These are phyloP conservation scores for Choiromyces venosus DNA, from an alignment of 495 filamentous ascomycete species.

Conservation along the genomic window DNA sequence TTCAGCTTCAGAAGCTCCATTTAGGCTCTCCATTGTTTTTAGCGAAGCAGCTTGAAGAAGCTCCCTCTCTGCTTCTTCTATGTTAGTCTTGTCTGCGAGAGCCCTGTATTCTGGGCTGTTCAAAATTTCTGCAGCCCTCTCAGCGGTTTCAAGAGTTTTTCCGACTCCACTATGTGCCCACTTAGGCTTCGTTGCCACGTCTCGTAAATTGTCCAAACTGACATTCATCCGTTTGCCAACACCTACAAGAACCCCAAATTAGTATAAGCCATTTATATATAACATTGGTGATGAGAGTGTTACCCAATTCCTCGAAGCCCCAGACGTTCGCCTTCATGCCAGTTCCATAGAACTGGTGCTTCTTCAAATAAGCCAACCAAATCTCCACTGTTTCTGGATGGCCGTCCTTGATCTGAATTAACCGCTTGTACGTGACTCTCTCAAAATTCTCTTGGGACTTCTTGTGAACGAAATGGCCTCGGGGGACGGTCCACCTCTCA, in stretches of 20 bases:
- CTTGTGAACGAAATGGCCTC: constrained; percentile 85
- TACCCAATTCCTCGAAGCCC: constrained; percentile 71
- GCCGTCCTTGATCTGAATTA: constrained; percentile 92
- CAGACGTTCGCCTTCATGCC: constrained; percentile 99
- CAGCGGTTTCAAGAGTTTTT: constrained; percentile 49
- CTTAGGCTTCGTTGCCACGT: constrained; percentile 54
- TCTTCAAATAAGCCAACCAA: constrained; percentile 86
- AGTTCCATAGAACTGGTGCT: constrained; percentile 85
- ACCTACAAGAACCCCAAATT: constrained; percentile 46
- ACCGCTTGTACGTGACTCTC: constrained; percentile 72
- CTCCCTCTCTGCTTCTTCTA: background rate
- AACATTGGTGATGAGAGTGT: constrained; percentile 10
- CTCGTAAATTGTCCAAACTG: constrained; percentile 53
- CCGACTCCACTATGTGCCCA: constrained; percentile 60
- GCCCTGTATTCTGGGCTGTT: constrained; percentile 48
- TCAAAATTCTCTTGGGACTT: constrained; percentile 98
- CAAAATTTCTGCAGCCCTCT: constrained; percentile 55
- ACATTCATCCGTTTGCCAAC: constrained; percentile 63
- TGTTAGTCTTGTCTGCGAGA: background rate
- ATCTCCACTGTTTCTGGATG: constrained; percentile 78
- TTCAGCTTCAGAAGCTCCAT: background rate
- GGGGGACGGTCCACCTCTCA: constrained; percentile 91
- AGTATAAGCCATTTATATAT: background rate
- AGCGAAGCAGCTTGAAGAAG: background rate
- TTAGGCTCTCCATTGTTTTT: background rate